Conservation (phyloP, 768 basidiomycete species). For the Lenzites betulinus region DNA sequence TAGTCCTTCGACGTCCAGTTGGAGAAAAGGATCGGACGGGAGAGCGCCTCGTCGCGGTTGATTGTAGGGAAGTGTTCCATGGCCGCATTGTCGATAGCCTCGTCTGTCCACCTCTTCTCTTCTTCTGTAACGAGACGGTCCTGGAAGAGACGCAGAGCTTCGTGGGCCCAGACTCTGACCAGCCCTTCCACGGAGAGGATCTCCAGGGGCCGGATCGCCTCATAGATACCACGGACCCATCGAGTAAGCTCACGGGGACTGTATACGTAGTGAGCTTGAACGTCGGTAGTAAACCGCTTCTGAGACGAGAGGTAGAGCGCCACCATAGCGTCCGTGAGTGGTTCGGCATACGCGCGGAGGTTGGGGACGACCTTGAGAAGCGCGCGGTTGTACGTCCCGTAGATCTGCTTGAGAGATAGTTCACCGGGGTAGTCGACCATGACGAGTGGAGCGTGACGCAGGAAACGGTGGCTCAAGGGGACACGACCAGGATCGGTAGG, state of each 20-base stretch:
- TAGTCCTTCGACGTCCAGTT: constrained; percentile 99
- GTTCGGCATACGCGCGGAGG: constrained; percentile 88
- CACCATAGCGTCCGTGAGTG: constrained; percentile 98
- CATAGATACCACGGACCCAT: constrained; percentile 97
- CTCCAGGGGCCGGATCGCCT: constrained; percentile 93
- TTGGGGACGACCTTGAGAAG: constrained; percentile 94
- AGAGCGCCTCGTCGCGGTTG: constrained; percentile 81
- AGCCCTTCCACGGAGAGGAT: constrained; percentile 93
- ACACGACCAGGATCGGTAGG: constrained; percentile 99
- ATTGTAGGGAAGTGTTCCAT: constrained; percentile 93
- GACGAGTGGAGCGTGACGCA: constrained; percentile 94
- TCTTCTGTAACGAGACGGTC: constrained; percentile 94
- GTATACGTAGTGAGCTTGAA: constrained; percentile 99
- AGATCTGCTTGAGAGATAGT: constrained; percentile 95
- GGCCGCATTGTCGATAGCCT: constrained; percentile 82
- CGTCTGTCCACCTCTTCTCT: constrained; percentile 94
- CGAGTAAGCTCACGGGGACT: constrained; percentile 97
- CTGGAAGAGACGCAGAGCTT: constrained; percentile 95
- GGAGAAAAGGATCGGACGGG: constrained; percentile 92
- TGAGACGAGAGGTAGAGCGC: constrained; percentile 93
- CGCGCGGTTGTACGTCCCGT: constrained; percentile 96
- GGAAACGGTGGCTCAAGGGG: constrained; percentile 95
- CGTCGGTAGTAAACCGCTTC: constrained; percentile 90
- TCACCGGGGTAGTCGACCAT: constrained; percentile 99
- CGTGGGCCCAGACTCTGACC: constrained; percentile 97